Conservation (phyloP, 2,329 filamentous ascomycete genomes). For the Chrysoporthe puriensis region DNA sequence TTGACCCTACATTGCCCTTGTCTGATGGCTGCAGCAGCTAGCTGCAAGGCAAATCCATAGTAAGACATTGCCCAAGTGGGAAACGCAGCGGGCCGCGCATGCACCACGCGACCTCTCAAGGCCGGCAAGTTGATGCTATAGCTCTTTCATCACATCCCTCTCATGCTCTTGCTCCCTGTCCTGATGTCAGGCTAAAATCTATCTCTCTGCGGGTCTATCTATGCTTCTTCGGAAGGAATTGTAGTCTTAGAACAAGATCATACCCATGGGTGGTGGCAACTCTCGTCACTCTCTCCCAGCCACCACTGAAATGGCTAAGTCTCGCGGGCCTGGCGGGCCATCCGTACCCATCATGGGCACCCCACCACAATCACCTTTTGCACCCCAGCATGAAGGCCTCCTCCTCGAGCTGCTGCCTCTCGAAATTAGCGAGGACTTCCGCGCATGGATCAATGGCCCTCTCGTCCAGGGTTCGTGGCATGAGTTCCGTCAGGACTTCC, state of each 20-base stretch:
- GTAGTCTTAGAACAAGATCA: background rate
- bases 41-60: background rate
- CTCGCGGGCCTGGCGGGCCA: background rate
- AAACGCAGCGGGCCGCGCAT: background rate
- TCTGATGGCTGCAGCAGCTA: background rate
- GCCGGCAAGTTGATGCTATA: background rate
- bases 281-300: background rate
- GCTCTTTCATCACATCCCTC: background rate
- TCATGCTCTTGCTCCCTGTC: background rate
- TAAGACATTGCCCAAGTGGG: background rate
- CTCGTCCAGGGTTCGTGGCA: constrained; percentile 42
- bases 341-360: background rate
- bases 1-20: no score
- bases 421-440: constrained; percentile 39
- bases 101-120: background rate
- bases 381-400: constrained; percentile 43
- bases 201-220: no score
- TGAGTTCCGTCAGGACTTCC: constrained; percentile 42
- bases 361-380: constrained; percentile 25
- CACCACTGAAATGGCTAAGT: background rate
- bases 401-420: constrained; percentile 46
- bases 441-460: constrained; percentile 40
- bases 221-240: no score
- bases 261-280: background rate
- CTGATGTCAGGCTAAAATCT: no score